Percentiles rank a stretch among this genome's conserved stretches.
phyloP scores from a whole-genome alignment of 306 rosid species.

The Oemleria cerasiformis region DNA sequence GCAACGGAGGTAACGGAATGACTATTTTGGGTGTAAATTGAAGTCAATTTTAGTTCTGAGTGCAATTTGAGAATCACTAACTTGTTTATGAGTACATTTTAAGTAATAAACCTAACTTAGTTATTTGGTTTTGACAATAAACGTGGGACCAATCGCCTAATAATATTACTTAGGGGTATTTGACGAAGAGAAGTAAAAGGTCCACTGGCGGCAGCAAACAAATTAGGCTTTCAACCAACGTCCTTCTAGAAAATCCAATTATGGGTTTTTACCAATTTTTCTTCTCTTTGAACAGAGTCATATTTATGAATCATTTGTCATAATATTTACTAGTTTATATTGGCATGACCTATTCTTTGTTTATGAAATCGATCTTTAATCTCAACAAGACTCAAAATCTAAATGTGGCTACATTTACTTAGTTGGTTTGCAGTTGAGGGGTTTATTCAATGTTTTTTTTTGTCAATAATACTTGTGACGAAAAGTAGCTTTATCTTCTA shows the following conservation, averaged over 20 bases:
- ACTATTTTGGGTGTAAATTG: no score
- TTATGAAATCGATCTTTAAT: background rate
- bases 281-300: constrained; percentile 15
- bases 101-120: no score
- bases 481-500: no score
- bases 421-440: no score
- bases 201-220: background rate
- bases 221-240: background rate
- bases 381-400: background rate
- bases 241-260: constrained; percentile 12
- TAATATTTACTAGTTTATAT: background rate
- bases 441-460: no score
- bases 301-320: background rate
- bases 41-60: no score
- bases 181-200: background rate
- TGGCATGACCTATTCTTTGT: background rate
- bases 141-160: background rate
- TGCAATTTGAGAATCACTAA: no score
- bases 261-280: constrained; percentile 2
- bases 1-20: no score
- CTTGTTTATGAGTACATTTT: no score
- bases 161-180: background rate
- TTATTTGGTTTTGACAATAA: no score
- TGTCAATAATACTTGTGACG: no score
- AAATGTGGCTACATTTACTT: background rate